Evolutionary conservation across 2,329 filamentous ascomycete genomes (phyloP), one percentile per base, ranked within the genome.

Genomic region (Pseudodiploospora longispora): DNA sequence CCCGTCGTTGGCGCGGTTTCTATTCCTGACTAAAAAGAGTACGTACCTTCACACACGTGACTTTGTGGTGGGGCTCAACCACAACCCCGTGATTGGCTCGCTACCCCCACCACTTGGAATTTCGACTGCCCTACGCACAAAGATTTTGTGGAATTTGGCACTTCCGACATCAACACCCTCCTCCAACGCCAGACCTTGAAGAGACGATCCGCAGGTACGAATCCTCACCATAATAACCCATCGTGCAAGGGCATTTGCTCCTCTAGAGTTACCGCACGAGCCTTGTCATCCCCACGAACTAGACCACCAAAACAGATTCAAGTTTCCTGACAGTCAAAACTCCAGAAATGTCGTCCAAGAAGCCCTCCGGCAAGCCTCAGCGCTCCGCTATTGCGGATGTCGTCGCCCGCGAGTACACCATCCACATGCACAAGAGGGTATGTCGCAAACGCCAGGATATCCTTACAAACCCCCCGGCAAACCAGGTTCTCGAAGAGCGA

Each of bases 331-430:
- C 55, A 48, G 29, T 36, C 32, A 34, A 40, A 33, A 37, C 36
- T 43, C 43, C 57, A 67, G 65, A 66, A 63, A 70, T 68, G 65
- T 67, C 65, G 61, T 64, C 65, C 53, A 57, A 65, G 63, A 67
- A 65, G 62, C 56, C 61, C 54, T 52, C 62, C 48, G 61, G 61
- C 55, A 66, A 63, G 60, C 51, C 57, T 55, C 67, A 80, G 74
- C 87, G 90, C 70, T 95, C 88, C 74, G 94, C 94, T 78, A 95
- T 98, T 74, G 84, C 88, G 74, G 91, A 98, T 76, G 94, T 98
- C 69, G 91, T 98, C 72, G 85, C 93, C 66, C 88, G 93, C 82
- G 94, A 98, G 81, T 98, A 98, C 84, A 98, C 93, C 74, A 97
- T 98, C 78, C 91, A 98, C 83, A 78, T 98, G 64, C 93, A 98